Evolutionary conservation across 108 stramenopile species (phyloP).

Genomic region (Discostella pseudostelligera): DNA sequence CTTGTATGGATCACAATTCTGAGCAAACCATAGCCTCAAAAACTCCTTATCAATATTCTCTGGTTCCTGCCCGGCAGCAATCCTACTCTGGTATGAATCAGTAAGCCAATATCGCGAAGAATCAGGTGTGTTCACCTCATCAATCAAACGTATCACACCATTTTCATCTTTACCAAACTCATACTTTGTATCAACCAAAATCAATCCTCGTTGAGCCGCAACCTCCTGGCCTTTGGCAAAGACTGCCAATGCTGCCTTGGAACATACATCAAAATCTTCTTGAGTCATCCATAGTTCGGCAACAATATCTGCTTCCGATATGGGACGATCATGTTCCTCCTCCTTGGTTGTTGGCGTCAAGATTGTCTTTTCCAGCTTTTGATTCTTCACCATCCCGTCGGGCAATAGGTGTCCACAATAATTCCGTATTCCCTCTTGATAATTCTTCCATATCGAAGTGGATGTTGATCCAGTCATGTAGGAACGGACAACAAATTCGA

Average conservation of each 20-base stretch:
- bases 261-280: conserved; percentile 82
- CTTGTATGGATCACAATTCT: conserved; percentile 98
- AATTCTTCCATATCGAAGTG: conserved; percentile 99
- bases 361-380: conserved; percentile 74
- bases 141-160: conserved; percentile 89
- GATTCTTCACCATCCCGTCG: conserved; percentile 95
- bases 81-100: conserved; percentile 80
- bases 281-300: conserved; percentile 85
- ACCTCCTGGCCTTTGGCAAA: conserved; percentile 88
- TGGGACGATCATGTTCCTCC: conserved; percentile 96
- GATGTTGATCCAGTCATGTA: conserved; percentile 96
- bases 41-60: conserved; percentile 99
- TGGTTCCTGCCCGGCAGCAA: conserved; percentile 87
- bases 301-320: conserved; percentile 88
- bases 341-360: conserved; percentile 98
- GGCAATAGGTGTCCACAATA: conserved; percentile 96
- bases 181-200: conserved; percentile 99
- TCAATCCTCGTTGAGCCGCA: conserved; percentile 85
- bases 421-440: conserved; percentile 86
- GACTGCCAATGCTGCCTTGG: conserved; percentile 68
- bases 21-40: conserved; percentile 93
- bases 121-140: conserved; percentile 99
- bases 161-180: conserved; percentile 92
- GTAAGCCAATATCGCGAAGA: conserved; percentile 97
- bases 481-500: conserved; percentile 96